These are phyloP conservation scores for Reticulascus tulasneorum DNA, from an alignment of 2,329 filamentous ascomycete genomes.

Conservation along the genomic window DNA sequence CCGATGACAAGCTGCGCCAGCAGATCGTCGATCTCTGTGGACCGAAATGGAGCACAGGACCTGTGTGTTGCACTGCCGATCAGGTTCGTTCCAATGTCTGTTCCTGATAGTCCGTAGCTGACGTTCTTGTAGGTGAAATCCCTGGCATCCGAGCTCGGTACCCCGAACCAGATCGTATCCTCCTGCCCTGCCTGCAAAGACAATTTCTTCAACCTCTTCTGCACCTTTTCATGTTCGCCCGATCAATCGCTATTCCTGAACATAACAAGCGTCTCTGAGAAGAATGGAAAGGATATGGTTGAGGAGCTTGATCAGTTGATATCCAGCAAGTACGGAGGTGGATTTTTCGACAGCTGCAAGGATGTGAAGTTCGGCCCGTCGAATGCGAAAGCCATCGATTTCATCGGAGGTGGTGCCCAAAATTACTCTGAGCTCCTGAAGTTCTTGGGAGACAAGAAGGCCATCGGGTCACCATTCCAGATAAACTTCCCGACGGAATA, in stretches of 20 bases:
- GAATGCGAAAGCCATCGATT: slow-evolving; percentile 88
- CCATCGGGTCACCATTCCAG: slow-evolving; percentile 91
- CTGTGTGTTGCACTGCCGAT: slow-evolving; percentile 78
- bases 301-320: slow-evolving; percentile 89
- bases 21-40: slow-evolving; percentile 85
- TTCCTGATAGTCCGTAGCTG: background rate
- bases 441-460: slow-evolving; percentile 89
- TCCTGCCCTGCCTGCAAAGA: slow-evolving; percentile 95
- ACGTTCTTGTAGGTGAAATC: slow-evolving; percentile 61
- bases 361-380: slow-evolving; percentile 97
- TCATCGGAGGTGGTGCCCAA: slow-evolving; percentile 93
- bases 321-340: slow-evolving; percentile 75
- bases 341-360: slow-evolving; percentile 96
- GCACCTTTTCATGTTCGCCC: slow-evolving; percentile 96
- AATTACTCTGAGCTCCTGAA: slow-evolving; percentile 84
- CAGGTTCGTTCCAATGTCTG: slow-evolving; percentile 52
- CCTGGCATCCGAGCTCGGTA: slow-evolving; percentile 79
- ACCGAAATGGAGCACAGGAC: slow-evolving; percentile 74
- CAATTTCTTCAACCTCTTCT: slow-evolving; percentile 98
- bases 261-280: slow-evolving; percentile 69
- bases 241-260: slow-evolving; percentile 96
- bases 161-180: slow-evolving; percentile 83
- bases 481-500: slow-evolving; percentile 80
- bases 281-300: slow-evolving; percentile 56
- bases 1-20: slow-evolving; percentile 65